Conservation (phyloP, 2,329 filamentous ascomycete species). For the Fusarium incarnatum region DNA sequence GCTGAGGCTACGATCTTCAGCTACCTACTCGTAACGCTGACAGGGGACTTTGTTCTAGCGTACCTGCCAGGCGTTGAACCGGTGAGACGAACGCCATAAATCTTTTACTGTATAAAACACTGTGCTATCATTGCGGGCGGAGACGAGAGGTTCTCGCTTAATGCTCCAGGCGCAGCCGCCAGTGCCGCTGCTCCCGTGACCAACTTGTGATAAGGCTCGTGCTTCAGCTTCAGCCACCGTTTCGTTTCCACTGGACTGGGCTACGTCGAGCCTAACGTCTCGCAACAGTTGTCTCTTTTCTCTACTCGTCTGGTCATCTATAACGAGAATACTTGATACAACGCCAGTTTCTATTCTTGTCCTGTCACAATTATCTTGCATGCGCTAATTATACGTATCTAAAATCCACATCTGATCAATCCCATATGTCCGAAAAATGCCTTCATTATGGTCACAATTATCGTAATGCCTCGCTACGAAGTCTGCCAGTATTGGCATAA, state of each 20-base stretch:
- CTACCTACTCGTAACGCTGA: constrained; percentile 2
- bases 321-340: not conserved
- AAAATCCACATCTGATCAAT: not conserved
- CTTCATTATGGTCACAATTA: not conserved
- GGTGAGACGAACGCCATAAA: not conserved
- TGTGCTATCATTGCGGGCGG: constrained; percentile 1
- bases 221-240: constrained; percentile 2
- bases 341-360: not conserved
- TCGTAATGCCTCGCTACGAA: not conserved
- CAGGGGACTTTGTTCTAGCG: constrained; percentile 18
- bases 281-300: constrained; percentile 25
- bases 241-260: constrained; percentile 30
- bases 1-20: constrained; percentile 10
- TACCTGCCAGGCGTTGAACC: not conserved
- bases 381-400: not conserved
- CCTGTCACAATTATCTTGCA: not conserved
- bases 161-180: constrained; percentile 19
- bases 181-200: constrained; percentile 24
- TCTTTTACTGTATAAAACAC: not conserved
- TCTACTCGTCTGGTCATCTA: constrained; percentile 3
- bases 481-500: not conserved
- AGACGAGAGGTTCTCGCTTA: not conserved
- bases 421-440: not conserved
- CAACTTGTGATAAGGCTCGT: not conserved
- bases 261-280: not conserved